Evolutionary conservation across 2,329 filamentous ascomycete genomes (phyloP), one percentile per base, ranked within the genome.

Genomic region (Diaporthe sp.): DNA sequence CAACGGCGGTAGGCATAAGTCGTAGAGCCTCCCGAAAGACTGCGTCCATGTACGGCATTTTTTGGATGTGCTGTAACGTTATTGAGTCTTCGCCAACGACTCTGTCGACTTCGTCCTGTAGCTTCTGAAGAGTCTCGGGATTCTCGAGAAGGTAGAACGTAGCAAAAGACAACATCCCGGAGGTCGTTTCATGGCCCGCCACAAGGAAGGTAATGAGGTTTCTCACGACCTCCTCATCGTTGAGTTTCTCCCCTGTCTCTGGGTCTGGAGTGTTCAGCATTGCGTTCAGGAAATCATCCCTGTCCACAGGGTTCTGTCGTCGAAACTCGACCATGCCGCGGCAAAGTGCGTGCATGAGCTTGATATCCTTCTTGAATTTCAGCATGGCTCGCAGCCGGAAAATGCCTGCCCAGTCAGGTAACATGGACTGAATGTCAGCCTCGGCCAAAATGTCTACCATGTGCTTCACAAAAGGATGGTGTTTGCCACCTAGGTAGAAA

Each of bases 371-470:
- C n/a, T 44, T 34, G 63, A 68, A 68, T n/a, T 68, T 44, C 28
- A 34, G 17, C 22, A n/a, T 49, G 37, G 63, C 37, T 3, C 63
- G 44, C 3, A 28, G 28, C 90, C 1, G 88, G 90, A 47, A 88
- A 85, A 87, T 91, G 88, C 74, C 91, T 90, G 76, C 88, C 83
- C 28, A 87, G 81, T 63, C 90, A 87, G 2, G 82, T 85, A 7
- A 85, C 84, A 74, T 89, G 85, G 0, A 83, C 82, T 76, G 91
- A 79, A 0, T 82, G 81, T 61, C 71, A 17, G 76, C 68, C 73
- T 78, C 76, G 25, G 75, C 60, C 7, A 79, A 42, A 13, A 75
- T 71, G 10, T 76, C 60, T 28, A 65, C 71, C 47, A 79, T 73
- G 31, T 74, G 68, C 53, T 75, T 65, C 13, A 75, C 76, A 37